Conservation (phyloP, 108 stramenopile species). For the Cyclostephanos invisitatus region DNA sequence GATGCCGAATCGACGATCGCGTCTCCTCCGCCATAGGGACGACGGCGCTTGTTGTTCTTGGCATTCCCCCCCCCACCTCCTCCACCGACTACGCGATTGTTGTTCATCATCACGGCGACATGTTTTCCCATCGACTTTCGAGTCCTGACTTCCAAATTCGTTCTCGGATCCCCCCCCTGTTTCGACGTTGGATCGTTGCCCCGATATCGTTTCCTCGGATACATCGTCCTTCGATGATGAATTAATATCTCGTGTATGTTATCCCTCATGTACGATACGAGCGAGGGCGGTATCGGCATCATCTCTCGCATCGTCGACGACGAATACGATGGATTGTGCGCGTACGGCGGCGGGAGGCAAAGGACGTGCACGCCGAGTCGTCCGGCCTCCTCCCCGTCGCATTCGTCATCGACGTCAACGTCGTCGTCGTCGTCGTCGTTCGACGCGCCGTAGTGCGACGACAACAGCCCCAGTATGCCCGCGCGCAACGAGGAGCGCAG, state of each 20-base stretch:
- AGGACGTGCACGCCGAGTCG: conserved; percentile 60
- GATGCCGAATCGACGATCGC: no score
- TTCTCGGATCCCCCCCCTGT: conserved; percentile 80
- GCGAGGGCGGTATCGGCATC: conserved; percentile 26
- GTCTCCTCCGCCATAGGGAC: no score
- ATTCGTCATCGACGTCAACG: conserved; percentile 2
- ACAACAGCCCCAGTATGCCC: not conserved
- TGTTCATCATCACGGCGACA: no score
- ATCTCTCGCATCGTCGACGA: not conserved
- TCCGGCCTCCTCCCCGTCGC: conserved; percentile 63
- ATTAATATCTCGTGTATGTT: conserved; percentile 20
- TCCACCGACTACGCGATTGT: no score
- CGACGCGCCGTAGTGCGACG: no score
- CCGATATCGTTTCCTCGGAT: conserved; percentile 53
- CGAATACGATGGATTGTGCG: not conserved
- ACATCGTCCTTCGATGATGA: conserved; percentile 15
- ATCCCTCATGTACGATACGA: conserved; percentile 5
- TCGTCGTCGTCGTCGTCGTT: no score
- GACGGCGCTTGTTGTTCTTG: no score
- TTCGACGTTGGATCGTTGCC: conserved; percentile 57
- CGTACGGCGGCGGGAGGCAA: conserved; percentile 37
- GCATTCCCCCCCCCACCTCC: no score
- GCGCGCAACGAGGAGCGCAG: conserved; percentile 15
- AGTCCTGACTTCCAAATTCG: conserved; percentile 53
- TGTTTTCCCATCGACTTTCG: not conserved